Evolutionary conservation across 495 filamentous ascomycete genomes (phyloP), one percentile per base, ranked within the genome.

Genomic region (Penicillium flavigenum): DNA sequence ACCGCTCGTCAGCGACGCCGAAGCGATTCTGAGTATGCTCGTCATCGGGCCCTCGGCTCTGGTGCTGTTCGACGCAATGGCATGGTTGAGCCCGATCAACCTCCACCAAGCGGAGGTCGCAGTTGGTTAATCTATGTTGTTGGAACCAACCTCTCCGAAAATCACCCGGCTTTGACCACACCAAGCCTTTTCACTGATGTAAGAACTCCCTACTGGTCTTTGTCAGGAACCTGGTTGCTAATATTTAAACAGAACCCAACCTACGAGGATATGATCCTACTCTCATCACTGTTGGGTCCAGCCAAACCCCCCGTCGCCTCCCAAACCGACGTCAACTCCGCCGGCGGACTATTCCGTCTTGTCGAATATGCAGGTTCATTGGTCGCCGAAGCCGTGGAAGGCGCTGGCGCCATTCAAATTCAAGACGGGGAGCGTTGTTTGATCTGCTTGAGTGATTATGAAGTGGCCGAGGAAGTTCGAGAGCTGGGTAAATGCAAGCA

Each of bases 111-210:
- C 36, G 69, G 74, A 47, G 78, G 79, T 57, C 76, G 88, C 65
- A 90, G 85, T 67, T 91, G 87, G 88, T 79, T 91, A 62, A 90
- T 91, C 20, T 91, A 91, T 66, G 87, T 91, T 11, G 85, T 91
- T 47, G 88, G 88, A 46, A 88, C 88, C 26, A 88, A 86, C 56
- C 80, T 90, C 29, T 87, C 88, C 4, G 86, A 89, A 63, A 86
- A 89, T 64, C 88, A 90, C 59, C 87, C 87, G 45, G 88, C 88
- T 17, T 80, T 90, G 62, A 87, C 87, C 17, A 88, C 88, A 5
- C 88, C 88, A 19, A 88, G 86, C 59, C 72, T 91, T 11, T 91
- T 90, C 68, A 90, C 87, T 24, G 88, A 91, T 73, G 83, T 86
- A 78, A 69, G 79, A 32, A 17, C 36, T 2, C 39, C 29, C 11